These are phyloP conservation scores for Suhomyces bribrorum DNA, from an alignment of 1,139 yeast species.

Conservation along the genomic window DNA sequence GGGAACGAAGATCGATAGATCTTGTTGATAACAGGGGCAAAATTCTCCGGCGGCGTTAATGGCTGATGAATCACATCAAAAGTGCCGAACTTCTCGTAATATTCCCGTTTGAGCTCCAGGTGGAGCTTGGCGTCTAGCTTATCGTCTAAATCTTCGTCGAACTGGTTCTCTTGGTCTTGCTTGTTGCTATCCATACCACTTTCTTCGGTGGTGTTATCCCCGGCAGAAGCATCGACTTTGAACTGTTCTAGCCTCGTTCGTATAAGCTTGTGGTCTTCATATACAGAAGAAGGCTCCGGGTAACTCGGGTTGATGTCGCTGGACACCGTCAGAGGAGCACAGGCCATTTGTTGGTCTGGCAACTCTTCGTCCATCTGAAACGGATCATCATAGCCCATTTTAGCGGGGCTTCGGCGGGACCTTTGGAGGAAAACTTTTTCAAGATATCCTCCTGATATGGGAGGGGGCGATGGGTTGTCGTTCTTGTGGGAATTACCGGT, in stretches of 20 bases:
- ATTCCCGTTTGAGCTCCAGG: conserved; percentile 23
- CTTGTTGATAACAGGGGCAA: conserved; percentile 76
- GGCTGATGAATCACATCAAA: conserved; percentile 16
- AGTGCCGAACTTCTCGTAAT: conserved; percentile 15
- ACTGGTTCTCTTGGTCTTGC: conserved; percentile 16
- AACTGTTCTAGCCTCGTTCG: conserved; percentile 37
- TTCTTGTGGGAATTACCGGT: no score
- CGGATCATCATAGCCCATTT: conserved; percentile 44
- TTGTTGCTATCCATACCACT: conserved; percentile 12
- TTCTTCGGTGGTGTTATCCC: conserved; percentile 28
- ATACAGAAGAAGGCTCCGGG: conserved; percentile 14
- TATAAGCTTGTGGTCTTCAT: conserved; percentile 30
- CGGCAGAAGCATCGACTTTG: conserved; percentile 22
- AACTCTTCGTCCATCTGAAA: conserved; percentile 52
- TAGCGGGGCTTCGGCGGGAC: no score
- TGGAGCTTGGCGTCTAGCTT: conserved; percentile 35
- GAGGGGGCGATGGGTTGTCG: no score
- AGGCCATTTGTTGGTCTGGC: conserved; percentile 5
- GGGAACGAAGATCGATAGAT: conserved; percentile 92
- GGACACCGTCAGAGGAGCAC: background rate
- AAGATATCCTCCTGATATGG: no score
- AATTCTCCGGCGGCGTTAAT: conserved; percentile 84
- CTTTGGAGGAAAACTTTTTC: no score
- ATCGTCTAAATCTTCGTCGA: conserved; percentile 49
- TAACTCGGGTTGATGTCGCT: conserved; percentile 23